Evolutionary conservation across 345 rosid species (phyloP).

Genomic region (Murraya paniculata): DNA sequence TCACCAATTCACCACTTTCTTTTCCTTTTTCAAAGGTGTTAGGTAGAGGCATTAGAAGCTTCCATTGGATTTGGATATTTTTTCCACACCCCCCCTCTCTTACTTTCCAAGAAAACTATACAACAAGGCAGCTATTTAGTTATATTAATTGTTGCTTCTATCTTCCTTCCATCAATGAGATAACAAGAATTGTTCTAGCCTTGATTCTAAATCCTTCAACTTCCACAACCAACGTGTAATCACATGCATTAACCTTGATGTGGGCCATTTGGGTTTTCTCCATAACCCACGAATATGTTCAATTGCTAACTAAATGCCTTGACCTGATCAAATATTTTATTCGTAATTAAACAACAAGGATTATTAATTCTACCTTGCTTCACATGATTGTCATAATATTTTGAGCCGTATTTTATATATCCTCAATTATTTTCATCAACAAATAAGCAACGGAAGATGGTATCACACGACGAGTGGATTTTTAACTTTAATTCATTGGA

Average conservation of each 20-base stretch:
- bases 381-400: not conserved
- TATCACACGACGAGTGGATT: no score
- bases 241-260: slow-evolving; percentile 31
- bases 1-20: slow-evolving; percentile 19
- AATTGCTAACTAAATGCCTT: not conserved
- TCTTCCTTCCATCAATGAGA: slow-evolving; percentile 10
- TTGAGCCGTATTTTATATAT: no score
- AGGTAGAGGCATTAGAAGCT: slow-evolving; percentile 52
- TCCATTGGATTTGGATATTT: slow-evolving; percentile 28
- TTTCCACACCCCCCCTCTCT: not conserved
- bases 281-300: not conserved
- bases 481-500: no score
- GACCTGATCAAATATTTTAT: not conserved
- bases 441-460: no score
- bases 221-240: slow-evolving; percentile 31
- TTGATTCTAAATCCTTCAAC: slow-evolving; percentile 15
- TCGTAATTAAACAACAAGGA: not conserved
- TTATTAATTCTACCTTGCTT: no score
- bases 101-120: slow-evolving; percentile 8
- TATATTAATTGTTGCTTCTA: not conserved
- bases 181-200: slow-evolving; percentile 25
- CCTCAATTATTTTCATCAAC: no score
- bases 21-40: slow-evolving; percentile 38
- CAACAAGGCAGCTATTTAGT: slow-evolving; percentile 6
- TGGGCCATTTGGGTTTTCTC: slow-evolving; percentile 11